Base-by-base conservation (phyloP, 305 asterid species). In the Fraxinus sp. region DNA sequence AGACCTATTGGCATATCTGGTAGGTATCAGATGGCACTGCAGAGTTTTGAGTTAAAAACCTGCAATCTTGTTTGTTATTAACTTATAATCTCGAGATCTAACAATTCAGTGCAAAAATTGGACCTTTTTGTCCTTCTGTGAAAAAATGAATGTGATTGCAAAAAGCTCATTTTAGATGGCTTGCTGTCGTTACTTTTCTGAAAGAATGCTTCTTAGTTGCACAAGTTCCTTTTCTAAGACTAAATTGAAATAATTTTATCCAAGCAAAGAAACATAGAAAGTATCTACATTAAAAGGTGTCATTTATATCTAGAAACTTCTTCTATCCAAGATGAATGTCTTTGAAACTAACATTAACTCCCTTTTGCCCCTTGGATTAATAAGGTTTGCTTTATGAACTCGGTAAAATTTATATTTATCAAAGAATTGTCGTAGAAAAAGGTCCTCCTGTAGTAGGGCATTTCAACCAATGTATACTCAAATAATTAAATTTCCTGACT, bases 401-500 rank as follows among this genome's bases (percentile, higher is more conserved):
- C 22, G 13, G 22, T 22, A 22, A 59, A 6, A 16, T 52, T 59
- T 22, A 22, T 20, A 3, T 62, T 7, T 62, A 22, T 62, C 72
- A 62, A 62, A 22, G 32, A 62, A 0, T 22, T 62, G 32, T 22
- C 5, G 13, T 4, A 62, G 33, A 62, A 22, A 22, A 62, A 62
- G 72, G 72, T 68, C 35, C 30, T 68, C 74, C 74, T 26, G 74
- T 5, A 4, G 37, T 33, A 28, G 3, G 2, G n/a, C 13, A 11
- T 32, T 16, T 72, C 10, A 14, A 72, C 7, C 39, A 73, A 76
- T 76, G 5, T 72, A 78, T 46, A 13, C 70, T 55, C 36, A 79
- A 81, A 71, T 72, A 35, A 72, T 72, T 35, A n/a, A 16, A 72
- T 72, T 72, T 9, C 22, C 59, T 33, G 75, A 79, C 80, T 81